These are phyloP conservation scores for Dunaliella primolecta DNA, from an alignment of 139 green algal genomes.

Conservation along the genomic window DNA sequence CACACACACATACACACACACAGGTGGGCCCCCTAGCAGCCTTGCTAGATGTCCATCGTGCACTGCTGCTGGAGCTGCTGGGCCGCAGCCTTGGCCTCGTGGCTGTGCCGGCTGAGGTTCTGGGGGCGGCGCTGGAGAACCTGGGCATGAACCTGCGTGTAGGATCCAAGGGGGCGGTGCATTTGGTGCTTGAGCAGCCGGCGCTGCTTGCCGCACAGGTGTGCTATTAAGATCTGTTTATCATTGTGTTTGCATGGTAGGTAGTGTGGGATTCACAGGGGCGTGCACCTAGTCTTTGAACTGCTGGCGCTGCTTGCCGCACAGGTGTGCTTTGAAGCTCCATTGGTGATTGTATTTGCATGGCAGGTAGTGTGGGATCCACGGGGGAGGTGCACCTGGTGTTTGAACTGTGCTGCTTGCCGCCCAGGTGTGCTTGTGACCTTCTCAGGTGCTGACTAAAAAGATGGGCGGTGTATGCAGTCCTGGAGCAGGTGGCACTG, in stretches of 20 bases:
- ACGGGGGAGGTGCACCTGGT: conserved; percentile 31
- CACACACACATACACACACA: too few relatives aligned
- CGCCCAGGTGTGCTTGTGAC: background rate
- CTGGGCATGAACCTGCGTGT: conserved; percentile 25
- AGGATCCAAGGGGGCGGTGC: conserved; percentile 20
- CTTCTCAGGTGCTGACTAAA: too few relatives aligned
- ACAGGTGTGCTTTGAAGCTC: background rate
- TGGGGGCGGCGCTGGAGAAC: conserved; percentile 22
- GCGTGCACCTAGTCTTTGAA: conserved; percentile 28
- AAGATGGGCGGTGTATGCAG: too few relatives aligned
- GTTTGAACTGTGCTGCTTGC: conserved; percentile 39
- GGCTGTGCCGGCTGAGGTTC: conserved; percentile 21
- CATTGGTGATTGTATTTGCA: too few relatives aligned
- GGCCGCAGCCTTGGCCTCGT: conserved; percentile 28
- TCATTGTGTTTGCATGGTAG: too few relatives aligned
- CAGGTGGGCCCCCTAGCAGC: conserved; percentile 12
- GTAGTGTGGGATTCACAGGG: conserved; percentile 22
- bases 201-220: conserved; percentile 45
- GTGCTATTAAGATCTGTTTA: too few relatives aligned
- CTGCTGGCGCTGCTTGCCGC: conserved; percentile 47
- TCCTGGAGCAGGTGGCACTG: too few relatives aligned
- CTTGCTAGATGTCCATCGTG: conserved; percentile 11
- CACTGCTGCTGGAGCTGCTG: conserved; percentile 36
- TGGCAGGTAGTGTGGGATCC: conserved; percentile 23
- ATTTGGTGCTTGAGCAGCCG: conserved; percentile 38